Evolutionary conservation across 148 eudicot genomes (phyloP), one percentile per base, ranked within the genome.

Genomic region (Heliosperma pusillum): DNA sequence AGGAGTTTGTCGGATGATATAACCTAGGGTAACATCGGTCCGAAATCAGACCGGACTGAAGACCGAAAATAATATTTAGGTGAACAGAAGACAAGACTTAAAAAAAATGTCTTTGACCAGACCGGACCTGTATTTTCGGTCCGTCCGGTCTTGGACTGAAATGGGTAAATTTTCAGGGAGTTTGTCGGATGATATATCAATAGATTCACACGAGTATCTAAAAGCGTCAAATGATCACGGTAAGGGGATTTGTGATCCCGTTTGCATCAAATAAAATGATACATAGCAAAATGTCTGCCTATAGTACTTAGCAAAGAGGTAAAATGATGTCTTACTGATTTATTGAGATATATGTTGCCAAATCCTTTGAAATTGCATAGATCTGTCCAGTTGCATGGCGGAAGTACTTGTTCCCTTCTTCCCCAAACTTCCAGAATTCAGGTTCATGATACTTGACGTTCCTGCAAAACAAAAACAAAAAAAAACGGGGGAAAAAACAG

Each of bases 381-480:
- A 93, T 93, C 85, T 93, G 98, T 47, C 98, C 98, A 72, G 98
- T 93, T 75, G 98, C 97, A 83, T 93, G 98, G 63, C 98, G 86
- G 82, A 93, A 93, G 81, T 93, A 93, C 70, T 91, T 93, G 83
- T 88, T 93, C 66, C 98, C 98, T 66, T 91, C 97, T 82, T 93
- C 98, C 69, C 98, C 98, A 71, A 93, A 93, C 82, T 93, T 93
- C 98, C 97, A 93, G 83, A 79, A 89, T 74, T 93, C 98, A 62
- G 98, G 98, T 76, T 93, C 98, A 76, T 93, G 98, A 82, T 93
- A 91, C 83, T 93, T 93, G 5, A 88, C 94, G 76, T 79, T 86
- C 86, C 98, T 94, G 80, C 24, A 60, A 56, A 81, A 71, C 67
- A 80, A 75, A 44, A 19, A 73, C 70, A 80, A 75, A 44, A 12